Evolutionary conservation across 2,329 filamentous ascomycete species (phyloP), one percentile per base, ranked within the genome.

Genomic region (Fonsecaea erecta): DNA sequence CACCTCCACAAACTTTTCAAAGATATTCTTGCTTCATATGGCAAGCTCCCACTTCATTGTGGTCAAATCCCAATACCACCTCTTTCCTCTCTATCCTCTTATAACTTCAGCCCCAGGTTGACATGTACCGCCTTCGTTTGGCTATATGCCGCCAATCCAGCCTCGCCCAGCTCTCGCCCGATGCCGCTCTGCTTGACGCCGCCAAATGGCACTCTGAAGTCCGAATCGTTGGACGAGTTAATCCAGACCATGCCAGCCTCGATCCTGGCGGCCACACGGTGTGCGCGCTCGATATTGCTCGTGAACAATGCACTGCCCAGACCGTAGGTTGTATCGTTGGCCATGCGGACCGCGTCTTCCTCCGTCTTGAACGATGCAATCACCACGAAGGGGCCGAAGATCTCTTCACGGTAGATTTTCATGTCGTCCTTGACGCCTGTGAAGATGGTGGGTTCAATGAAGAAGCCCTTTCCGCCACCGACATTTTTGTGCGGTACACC

Each of bases 181-280:
- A 86, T 80, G 21, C 80, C 79, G 61, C 77, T 80, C 71, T 81
- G 78, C 72, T 81, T 81, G 18, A 81, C 78, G 56, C 79, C 79
- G 21, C 79, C 79, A 64, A 79, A 80, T 0, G 79, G 77, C 9
- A 80, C 71, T 0, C 77, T 71, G 1, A 75, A 74, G 65, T 81
- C 78, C 48, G 76, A 78, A 58, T 81, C 78, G 63, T 77, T 77
- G 35, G 75, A 78, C 37, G 77, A 80, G 64, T 81, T 81, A 28
- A 81, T 74, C 79, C 79, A 81, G 2, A 80, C 78, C 76, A 79
- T 81, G n/a, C 79, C 79, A 2, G 79, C 75, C 68, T 80, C 78
- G n/a, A 81, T 77, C 59, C 77, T 75, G 1, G 74, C 72, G 0
- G 79, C 77, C 4, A 81, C 78, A 9, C 78, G 74, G 62, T 80